Evolutionary conservation across 257 asterid species (phyloP).

Genomic region (Forsythia viridissima): DNA sequence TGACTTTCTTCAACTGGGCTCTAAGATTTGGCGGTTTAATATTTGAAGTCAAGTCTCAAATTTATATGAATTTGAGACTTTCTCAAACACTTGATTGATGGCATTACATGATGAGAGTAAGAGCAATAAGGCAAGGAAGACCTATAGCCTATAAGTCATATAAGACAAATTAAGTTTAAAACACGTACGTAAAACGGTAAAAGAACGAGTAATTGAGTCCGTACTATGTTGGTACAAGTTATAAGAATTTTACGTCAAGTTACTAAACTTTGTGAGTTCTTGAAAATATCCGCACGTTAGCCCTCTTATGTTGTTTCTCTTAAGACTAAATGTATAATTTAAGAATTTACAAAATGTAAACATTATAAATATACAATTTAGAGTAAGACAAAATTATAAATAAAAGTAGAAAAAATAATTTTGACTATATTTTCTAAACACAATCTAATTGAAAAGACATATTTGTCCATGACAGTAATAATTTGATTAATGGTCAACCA

Average conservation of each 20-base stretch:
- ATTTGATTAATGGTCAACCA: slow-evolving; percentile 46
- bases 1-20: slow-evolving; percentile 34
- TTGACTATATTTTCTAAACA: background rate
- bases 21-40: background rate
- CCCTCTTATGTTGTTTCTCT: too few species aligned
- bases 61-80: background rate
- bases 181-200: too few species aligned
- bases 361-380: too few species aligned
- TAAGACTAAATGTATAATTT: too few species aligned
- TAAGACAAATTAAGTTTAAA: too few species aligned
- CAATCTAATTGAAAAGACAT: slow-evolving; percentile 12
- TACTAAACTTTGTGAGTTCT: background rate
- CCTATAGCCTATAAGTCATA: too few species aligned
- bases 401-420: too few species aligned
- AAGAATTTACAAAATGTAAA: too few species aligned
- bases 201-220: too few species aligned
- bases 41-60: background rate
- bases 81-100: background rate
- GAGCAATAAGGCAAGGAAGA: too few species aligned
- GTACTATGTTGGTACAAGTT: too few species aligned
- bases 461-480: slow-evolving; percentile 1
- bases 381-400: too few species aligned
- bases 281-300: background rate
- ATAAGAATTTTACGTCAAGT: background rate
- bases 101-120: background rate